These are phyloP conservation scores for Trametes polyzona DNA, from an alignment of 1,284 basidiomycete genomes.

Conservation along the genomic window DNA sequence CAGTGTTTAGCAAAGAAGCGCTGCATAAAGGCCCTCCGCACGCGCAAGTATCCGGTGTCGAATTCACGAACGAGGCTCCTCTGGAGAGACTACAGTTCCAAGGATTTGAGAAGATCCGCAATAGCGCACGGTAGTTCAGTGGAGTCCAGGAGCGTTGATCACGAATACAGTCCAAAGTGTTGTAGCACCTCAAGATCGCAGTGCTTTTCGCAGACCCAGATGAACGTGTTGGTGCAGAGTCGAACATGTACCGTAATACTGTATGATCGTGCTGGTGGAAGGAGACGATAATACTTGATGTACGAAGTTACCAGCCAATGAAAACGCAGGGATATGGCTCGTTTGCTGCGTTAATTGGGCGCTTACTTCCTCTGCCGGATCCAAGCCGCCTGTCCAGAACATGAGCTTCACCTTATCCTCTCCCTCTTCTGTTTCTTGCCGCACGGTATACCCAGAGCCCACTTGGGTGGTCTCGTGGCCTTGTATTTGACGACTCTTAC, in stretches of 20 bases:
- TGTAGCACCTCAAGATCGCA: neutral
- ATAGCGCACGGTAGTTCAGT: neutral
- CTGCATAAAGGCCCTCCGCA: conserved; percentile 29
- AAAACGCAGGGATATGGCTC: neutral
- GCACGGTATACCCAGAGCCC: no score
- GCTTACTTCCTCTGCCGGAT: neutral
- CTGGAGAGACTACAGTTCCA: conserved; percentile 29
- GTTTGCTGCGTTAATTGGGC: neutral
- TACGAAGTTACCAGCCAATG: conserved; percentile 7
- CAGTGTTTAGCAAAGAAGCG: conserved; percentile 26
- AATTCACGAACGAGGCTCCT: conserved; percentile 28
- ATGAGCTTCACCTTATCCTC: neutral
- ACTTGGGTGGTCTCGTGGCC: no score
- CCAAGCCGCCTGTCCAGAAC: neutral
- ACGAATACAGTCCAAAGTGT: no score
- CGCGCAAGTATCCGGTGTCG: conserved; percentile 27
- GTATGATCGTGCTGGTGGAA: no score
- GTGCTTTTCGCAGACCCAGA: neutral
- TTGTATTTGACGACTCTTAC: no score
- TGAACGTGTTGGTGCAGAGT: no score
- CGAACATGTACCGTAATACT: no score
- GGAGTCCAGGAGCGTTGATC: neutral
- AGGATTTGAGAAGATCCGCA: conserved; percentile 27
- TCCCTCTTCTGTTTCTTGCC: no score
- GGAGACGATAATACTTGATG: no score